Conservation (phyloP, 441 rosid genomes). For the Dalechampia spathulata region DNA sequence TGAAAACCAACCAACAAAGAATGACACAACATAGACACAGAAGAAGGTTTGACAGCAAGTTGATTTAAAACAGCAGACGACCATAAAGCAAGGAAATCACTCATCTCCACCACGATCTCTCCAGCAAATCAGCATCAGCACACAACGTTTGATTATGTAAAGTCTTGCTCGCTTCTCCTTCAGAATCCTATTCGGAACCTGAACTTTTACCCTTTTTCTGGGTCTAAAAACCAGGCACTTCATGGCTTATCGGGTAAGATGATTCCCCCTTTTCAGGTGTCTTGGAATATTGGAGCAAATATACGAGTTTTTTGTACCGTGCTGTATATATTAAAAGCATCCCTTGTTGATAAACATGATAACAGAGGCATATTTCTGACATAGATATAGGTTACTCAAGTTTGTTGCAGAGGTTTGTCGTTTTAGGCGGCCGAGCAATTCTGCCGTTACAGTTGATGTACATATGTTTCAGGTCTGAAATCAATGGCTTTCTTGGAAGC, state of each 20-base stretch:
- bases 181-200: constrained; percentile 14
- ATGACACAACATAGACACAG: too few species aligned
- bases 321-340: too few species aligned
- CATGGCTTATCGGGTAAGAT: neutral
- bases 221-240: constrained; percentile 14
- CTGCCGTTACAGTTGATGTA: neutral
- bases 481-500: neutral
- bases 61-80: too few species aligned
- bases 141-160: constrained; percentile 31
- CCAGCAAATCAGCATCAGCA: constrained; percentile 38
- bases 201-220: constrained; percentile 11
- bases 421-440: neutral
- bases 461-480: neutral
- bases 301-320: too few species aligned
- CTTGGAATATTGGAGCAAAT: too few species aligned
- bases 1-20: too few species aligned
- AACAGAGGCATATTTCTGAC: neutral
- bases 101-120: constrained; percentile 22
- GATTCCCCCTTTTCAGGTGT: neutral
- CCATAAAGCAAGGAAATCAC: neutral
- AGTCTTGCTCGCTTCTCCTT: constrained; percentile 31
- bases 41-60: too few species aligned
- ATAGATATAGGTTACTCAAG: constrained; percentile 10
- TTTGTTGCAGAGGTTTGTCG: constrained; percentile 13
- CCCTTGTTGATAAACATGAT: too few species aligned